Evolutionary conservation across 2,329 filamentous ascomycete genomes (phyloP), one percentile per base, ranked within the genome.

Genomic region (Botrytis porri): DNA sequence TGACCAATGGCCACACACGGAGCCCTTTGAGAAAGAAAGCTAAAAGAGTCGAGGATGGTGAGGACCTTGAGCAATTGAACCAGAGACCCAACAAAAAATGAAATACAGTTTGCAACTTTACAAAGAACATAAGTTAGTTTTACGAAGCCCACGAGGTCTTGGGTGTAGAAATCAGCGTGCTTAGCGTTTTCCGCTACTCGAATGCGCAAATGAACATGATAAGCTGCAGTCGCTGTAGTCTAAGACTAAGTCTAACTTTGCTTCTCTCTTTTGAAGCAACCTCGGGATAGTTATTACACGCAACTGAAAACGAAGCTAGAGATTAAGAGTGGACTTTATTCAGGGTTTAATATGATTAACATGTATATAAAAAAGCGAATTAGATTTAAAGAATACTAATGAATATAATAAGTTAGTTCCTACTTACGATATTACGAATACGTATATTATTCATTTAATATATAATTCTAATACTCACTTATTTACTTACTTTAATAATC

Each of bases 11-110:
- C 1, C 10, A 41, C n/a, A 43, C 10, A 32, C 65, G 25, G 7
- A 57, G 65, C 48, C 65, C 65, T 25, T 41, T 9, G 22, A 41
- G 65, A 32, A 69, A 69, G 37, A 69, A n/a, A 41, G 25, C 45
- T 6, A 69, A 41, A 35, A 57, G 65, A 43, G 10, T 7, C 10
- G 65, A 43, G 25, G 35, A 43, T 59, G 37, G 39, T 16, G 37
- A 41, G 37, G 37, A 69, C 9, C n/a, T 69, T n/a, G 48, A 41
- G 35, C 32, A 69, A 20, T 8, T 25, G n/a, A 32, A 25, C 8
- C 3, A 12, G 37, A 57, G 48, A 69, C n/a, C 8, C 6, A 20
- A 63, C 8, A 8, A 5, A 20, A 45, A 64, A 20, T 32, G 32
- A 35, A 60, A 61, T 29, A 1, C 10, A 41, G 5, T 32, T 54